Evolutionary conservation across 2,329 filamentous ascomycete genomes (phyloP).

Genomic region (Furcasterigmium sp.): DNA sequence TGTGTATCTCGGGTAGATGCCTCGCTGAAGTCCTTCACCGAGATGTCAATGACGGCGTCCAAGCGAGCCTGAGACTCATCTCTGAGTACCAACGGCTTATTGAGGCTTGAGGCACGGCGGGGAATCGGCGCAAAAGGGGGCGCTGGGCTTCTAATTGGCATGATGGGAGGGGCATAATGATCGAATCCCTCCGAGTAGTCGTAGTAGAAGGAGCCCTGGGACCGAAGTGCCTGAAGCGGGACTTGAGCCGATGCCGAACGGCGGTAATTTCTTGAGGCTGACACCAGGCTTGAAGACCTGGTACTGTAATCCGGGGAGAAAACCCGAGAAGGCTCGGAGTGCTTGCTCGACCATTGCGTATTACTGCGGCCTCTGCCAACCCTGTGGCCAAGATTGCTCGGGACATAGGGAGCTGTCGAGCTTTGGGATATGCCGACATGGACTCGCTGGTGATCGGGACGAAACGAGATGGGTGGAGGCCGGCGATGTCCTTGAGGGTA

Average conservation of each 20-base stretch:
- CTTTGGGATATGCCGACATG: constrained; percentile 29
- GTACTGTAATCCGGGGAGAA: constrained; percentile 29
- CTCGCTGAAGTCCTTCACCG: constrained; percentile 11
- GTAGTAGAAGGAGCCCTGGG: constrained; percentile 38
- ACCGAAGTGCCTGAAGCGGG: constrained; percentile 19
- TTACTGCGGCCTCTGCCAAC: constrained; percentile 3
- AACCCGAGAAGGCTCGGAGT: constrained; percentile 25
- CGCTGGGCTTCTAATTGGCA: not conserved
- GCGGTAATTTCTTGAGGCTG: constrained; percentile 43
- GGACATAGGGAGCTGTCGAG: constrained; percentile 11
- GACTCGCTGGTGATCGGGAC: constrained; percentile 34
- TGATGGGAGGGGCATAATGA: constrained; percentile 14
- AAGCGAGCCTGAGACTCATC: constrained; percentile 13
- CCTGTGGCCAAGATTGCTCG: constrained; percentile 12
- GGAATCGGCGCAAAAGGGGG: constrained; percentile 25
- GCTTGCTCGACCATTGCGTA: constrained; percentile 13
- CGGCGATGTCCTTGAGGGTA: constrained; percentile 28
- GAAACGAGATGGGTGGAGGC: constrained; percentile 31
- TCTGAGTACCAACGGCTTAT: constrained; percentile 19
- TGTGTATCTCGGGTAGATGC: constrained; percentile 6
- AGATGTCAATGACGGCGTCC: constrained; percentile 10
- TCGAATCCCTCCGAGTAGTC: constrained; percentile 50
- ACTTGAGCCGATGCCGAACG: constrained; percentile 19
- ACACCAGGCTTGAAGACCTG: constrained; percentile 44
- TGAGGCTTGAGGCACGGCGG: constrained; percentile 16